Evolutionary conservation across 768 basidiomycete species (phyloP), one percentile per base, ranked within the genome.

Genomic region (Mycena galericulata): DNA sequence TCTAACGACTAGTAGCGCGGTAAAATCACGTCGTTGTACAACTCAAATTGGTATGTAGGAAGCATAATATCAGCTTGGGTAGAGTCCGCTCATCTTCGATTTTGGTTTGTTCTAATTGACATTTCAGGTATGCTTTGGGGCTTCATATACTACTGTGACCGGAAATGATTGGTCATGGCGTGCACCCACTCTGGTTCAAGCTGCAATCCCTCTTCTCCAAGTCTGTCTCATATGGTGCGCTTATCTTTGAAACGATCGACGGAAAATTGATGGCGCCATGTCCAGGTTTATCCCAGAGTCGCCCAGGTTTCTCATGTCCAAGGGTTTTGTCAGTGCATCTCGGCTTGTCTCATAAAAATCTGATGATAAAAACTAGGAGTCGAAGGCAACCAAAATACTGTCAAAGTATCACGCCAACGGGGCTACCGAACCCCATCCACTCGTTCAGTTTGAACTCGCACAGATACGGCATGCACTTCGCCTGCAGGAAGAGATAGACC

Each of bases 21-120:
- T 4, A 87, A 88, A 76, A 79, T 90, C 24, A 90, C 88, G 18
- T 86, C 89, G 12, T 75, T 90, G 62, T 93, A 90, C 77, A 93
- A 94, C 78, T 84, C 90, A 0, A 86, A 84, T 54, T 94, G 92
- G 92, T 93, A 93, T 76, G 73, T 90, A 38, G 92, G 93, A 12
- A 89, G 89, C 67, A 89, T 92, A 65, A 77, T 89, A 41, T 87
- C 89, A 75, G 84, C 84, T 68, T 86, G 81, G 79, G 80, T 80
- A 73, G 3, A 20, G 9, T 10, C 12, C 9, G 2, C 22, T 18
- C 24, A 27, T 5, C 29, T 12, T 5, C 22, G 2, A 14, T 15
- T 51, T 30, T 9, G 20, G 6, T 1, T 43, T 41, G 22, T 20
- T n/a, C n/a, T n/a, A n/a, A 20, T 32, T n/a, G 41, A 43, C 22